A percentile compares a stretch with the other conserved stretches of the same genome.
Conservation (phyloP, 2,329 filamentous ascomycete genomes). For the Cylindrodendrum hubeiense region DNA sequence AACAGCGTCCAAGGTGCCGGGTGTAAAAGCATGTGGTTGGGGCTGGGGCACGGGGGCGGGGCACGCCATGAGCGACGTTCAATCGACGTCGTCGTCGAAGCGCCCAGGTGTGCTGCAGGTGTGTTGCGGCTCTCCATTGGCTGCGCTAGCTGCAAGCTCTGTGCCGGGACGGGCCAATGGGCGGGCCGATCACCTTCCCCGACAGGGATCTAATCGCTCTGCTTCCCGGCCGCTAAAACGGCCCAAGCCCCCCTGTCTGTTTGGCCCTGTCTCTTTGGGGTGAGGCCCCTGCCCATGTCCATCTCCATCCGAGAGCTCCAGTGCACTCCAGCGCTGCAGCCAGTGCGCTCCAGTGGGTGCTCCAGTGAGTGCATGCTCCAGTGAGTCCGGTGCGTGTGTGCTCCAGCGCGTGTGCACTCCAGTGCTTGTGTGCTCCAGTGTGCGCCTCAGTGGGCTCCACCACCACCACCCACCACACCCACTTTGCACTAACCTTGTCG, state of each 20-base stretch:
- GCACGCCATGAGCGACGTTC: conserved; percentile 40
- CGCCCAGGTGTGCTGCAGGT: conserved; percentile 49
- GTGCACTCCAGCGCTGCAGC: not conserved
- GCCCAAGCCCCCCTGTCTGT: not conserved
- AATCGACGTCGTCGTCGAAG: conserved; percentile 50
- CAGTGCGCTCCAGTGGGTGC: not conserved
- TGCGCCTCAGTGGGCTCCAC: conserved; percentile 11
- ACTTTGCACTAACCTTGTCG: conserved; percentile 20
- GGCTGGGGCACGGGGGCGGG: conserved; percentile 46
- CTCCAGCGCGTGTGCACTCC: not conserved
- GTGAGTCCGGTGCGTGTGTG: not conserved
- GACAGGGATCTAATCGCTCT: conserved; percentile 53
- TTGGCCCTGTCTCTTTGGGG: conserved; percentile 5
- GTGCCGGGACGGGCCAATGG: conserved; percentile 48
- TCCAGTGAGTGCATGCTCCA: not conserved
- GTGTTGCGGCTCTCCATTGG: conserved; percentile 53
- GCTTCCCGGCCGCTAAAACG: conserved; percentile 42
- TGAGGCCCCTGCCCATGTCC: conserved; percentile 2
- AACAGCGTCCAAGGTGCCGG: conserved; percentile 29
- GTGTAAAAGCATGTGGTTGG: conserved; percentile 49
- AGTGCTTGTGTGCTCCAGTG: not conserved
- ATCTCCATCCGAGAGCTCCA: conserved; percentile 7
- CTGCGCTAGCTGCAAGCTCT: conserved; percentile 42
- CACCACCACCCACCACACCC: conserved; percentile 8
- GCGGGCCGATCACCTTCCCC: conserved; percentile 48